Evolutionary conservation across 169 alveolate species (phyloP), one percentile per base, ranked within the genome.

Genomic region (Plasmodium vinckei): DNA sequence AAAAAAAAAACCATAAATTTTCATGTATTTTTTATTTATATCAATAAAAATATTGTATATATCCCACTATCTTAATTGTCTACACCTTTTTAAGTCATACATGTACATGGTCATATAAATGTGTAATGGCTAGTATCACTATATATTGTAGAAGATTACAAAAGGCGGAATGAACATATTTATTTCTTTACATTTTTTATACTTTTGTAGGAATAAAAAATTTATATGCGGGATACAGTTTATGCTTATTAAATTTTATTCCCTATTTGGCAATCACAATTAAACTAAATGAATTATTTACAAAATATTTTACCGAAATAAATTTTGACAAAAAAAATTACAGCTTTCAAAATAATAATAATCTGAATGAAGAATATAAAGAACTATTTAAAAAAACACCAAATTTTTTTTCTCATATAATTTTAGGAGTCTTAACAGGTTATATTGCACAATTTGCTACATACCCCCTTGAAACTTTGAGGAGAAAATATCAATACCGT

Each of bases 391-490:
- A 42, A 12, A 65, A 82, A 25, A 33, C 86, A 15, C 82, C 90
- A n/a, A 65, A 56, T 21, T 60, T 82, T 60, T 82, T 68, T 57
- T 68, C 72, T 27, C 67, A 82, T 44, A 82, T 82, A 9, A 19
- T 69, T 72, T 71, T 65, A 63, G 90, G 90, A 9, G 90, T 82
- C 5, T 57, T 82, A 47, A 82, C 90, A 7, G 90, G 90, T 1
- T 82, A 82, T 72, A 57, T 68, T 17, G 75, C 90, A 54, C 90
- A 82, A 68, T 27, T 46, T 13, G 49, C 27, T 56, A 82, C 90
- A 15, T 82, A 82, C 54, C 90, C 90, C 17, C 70, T 82, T 47
- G 90, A 82, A 23, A 82, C 90, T 1, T 53, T 67, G 6, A 70
- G 90, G 1, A 49, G 84, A 71, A 82, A 51, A 60, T 82, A 82